Percentiles rank a stretch among this genome's conserved stretches.
These are phyloP conservation scores for Paraleonurus japonicus DNA, from an alignment of 257 asterid genomes.

Conservation along the genomic window DNA sequence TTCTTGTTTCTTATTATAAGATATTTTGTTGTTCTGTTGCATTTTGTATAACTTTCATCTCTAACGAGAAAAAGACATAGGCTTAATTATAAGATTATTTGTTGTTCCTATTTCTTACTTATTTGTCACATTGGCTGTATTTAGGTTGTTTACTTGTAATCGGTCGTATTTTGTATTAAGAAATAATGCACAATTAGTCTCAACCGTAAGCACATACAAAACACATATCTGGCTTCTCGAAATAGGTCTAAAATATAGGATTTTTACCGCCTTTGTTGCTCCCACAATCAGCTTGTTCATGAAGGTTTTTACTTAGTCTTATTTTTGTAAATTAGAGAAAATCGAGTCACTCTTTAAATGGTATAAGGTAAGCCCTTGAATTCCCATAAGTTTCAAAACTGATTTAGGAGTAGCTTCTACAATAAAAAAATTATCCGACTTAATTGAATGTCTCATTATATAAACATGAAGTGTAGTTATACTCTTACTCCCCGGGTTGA, in stretches of 20 bases:
- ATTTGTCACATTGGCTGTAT: slow-evolving; percentile 38
- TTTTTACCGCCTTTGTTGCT: slow-evolving; percentile 57
- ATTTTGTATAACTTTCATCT: no score
- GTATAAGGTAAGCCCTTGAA: slow-evolving; percentile 83
- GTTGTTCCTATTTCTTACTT: slow-evolving; percentile 57
- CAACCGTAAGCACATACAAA: slow-evolving; percentile 14
- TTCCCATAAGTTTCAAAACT: slow-evolving; percentile 93
- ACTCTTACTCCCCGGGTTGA: slow-evolving; percentile 82
- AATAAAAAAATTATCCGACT: slow-evolving; percentile 12
- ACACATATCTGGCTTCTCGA: no score
- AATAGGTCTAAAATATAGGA: slow-evolving; percentile 1
- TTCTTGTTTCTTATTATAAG: neutral
- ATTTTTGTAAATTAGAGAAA: slow-evolving; percentile 57
- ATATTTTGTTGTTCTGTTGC: neutral
- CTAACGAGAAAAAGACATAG: no score
- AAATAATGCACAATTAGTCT: no score
- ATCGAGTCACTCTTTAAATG: slow-evolving; percentile 65
- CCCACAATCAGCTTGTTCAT: slow-evolving; percentile 61
- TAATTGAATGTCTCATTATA: slow-evolving; percentile 3
- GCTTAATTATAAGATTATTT: no score
- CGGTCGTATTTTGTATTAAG: no score
- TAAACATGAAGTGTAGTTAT: slow-evolving; percentile 21
- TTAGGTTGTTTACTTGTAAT: slow-evolving; percentile 53
- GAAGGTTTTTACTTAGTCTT: slow-evolving; percentile 81
- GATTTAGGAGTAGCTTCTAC: slow-evolving; percentile 99